phyloP scores from a whole-genome alignment of 192 early-diverging fungal species.

The Coemansia sp. region DNA sequence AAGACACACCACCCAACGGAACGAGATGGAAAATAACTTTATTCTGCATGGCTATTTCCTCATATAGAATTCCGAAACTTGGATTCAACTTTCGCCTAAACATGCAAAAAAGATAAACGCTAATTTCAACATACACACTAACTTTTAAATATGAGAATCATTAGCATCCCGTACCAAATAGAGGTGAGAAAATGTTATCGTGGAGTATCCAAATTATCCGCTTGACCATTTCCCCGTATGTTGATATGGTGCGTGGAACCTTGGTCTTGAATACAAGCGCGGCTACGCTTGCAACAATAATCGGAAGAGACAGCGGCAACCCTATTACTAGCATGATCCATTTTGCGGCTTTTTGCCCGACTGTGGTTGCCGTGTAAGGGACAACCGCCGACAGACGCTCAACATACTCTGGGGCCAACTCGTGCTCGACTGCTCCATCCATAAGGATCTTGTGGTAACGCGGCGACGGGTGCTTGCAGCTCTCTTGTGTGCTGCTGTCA shows the following conservation, averaged over 20 bases:
- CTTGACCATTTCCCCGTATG: constrained; percentile 23
- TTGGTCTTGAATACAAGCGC: constrained; percentile 30
- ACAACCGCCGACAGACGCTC: constrained; percentile 21
- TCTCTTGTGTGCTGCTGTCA: constrained; percentile 3
- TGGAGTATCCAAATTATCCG: constrained; percentile 33
- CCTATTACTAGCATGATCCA: constrained; percentile 14
- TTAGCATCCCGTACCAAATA: constrained; percentile 42
- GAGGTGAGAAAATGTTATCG: constrained; percentile 28
- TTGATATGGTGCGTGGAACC: constrained; percentile 21
- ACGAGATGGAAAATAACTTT: too few relatives aligned
- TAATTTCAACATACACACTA: background rate
- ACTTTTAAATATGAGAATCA: background rate
- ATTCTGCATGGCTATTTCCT: too few relatives aligned
- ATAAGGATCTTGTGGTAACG: constrained; percentile 44
- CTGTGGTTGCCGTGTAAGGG: constrained; percentile 25
- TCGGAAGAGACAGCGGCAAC: constrained; percentile 23
- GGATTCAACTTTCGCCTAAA: background rate
- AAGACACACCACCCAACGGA: too few relatives aligned
- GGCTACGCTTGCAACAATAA: constrained; percentile 6
- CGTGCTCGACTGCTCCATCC: constrained; percentile 43
- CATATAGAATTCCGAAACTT: too few relatives aligned
- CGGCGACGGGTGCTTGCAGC: constrained; percentile 33
- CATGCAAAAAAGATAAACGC: background rate
- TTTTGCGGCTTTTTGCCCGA: constrained; percentile 40
- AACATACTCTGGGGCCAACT: constrained; percentile 36